Conservation (phyloP, 2,329 filamentous ascomycete species). For the Neofusicoccum sp. region DNA sequence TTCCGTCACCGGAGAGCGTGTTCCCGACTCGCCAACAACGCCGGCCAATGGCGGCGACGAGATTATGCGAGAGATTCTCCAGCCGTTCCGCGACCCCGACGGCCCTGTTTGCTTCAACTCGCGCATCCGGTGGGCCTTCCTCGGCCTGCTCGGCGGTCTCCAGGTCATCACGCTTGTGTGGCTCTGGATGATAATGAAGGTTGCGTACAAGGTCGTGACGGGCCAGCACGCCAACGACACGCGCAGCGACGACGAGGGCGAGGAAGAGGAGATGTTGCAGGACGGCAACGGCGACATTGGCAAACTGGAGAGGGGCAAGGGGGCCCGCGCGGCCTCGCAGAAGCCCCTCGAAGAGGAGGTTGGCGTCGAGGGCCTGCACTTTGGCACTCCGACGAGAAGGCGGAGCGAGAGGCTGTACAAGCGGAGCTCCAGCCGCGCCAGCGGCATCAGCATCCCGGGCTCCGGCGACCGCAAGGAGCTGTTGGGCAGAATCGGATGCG, state of each 20-base stretch:
- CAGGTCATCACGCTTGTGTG: slow-evolving; percentile 80
- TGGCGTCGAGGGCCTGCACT: slow-evolving; percentile 67
- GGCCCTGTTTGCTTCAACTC: slow-evolving; percentile 79
- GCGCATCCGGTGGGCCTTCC: slow-evolving; percentile 72
- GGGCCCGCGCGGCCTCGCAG: slow-evolving; percentile 20
- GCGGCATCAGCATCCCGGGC: slow-evolving; percentile 62
- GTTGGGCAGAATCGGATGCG: slow-evolving; percentile 77
- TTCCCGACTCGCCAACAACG: not conserved
- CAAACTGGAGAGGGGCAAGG: slow-evolving; percentile 26
- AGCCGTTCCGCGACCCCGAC: slow-evolving; percentile 69
- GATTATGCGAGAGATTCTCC: slow-evolving; percentile 60
- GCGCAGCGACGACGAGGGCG: slow-evolving; percentile 81
- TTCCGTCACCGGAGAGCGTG: slow-evolving; percentile 34
- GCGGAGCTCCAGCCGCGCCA: slow-evolving; percentile 49
- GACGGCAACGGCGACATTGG: slow-evolving; percentile 27
- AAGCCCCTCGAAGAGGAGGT: slow-evolving; percentile 69
- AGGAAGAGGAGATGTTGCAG: slow-evolving; percentile 48
- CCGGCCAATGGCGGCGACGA: slow-evolving; percentile 37
- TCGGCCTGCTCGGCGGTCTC: slow-evolving; percentile 72
- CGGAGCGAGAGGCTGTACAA: slow-evolving; percentile 39
- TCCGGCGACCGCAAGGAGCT: slow-evolving; percentile 78
- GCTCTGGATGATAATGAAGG: slow-evolving; percentile 84
- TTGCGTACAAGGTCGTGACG: slow-evolving; percentile 75
- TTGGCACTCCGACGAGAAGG: slow-evolving; percentile 46
- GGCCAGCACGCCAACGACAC: slow-evolving; percentile 79